Base-by-base conservation (phyloP, 148 eudicot species). In the Limonium bicolor region DNA sequence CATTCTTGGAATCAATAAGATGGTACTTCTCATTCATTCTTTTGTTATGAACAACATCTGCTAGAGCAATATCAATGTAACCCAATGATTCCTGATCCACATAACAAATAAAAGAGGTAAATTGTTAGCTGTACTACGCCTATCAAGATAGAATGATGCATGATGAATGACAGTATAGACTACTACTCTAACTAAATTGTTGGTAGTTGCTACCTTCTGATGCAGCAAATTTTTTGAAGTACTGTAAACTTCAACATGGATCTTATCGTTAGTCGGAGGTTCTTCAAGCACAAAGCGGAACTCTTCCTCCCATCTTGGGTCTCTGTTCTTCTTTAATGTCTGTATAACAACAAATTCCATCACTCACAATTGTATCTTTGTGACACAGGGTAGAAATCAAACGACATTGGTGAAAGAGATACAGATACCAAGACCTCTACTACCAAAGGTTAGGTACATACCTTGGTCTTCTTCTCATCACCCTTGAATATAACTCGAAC, bases 391-490 rank as follows among this genome's bases (percentile, higher is more conserved):
- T n/a, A n/a, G n/a, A n/a, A n/a, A n/a, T n/a, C n/a, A n/a, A n/a
- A n/a, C n/a, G n/a, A n/a, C n/a, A n/a, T n/a, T n/a, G n/a, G n/a
- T n/a, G n/a, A n/a, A n/a, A n/a, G n/a, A n/a, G n/a, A n/a, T n/a
- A n/a, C n/a, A n/a, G n/a, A n/a, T n/a, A n/a, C n/a, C n/a, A n/a
- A n/a, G n/a, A n/a, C n/a, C n/a, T n/a, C n/a, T n/a, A n/a, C n/a
- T n/a, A n/a, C n/a, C n/a, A 16, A 0, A 18, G 25, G 9, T 41
- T 9, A 3, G 24, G 35, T 25, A 41, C 26, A 18, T 10, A 81
- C 95, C 93, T 78, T 82, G 43, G 94, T 86, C 69, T 71, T 82
- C 38, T 54, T 67, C 79, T 86, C 87, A 60, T 86, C 87, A 48
- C 96, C 96, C 73, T 51, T 73, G 60, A 78, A 82, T 44, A 68